Evolutionary conservation across 495 filamentous ascomycete species (phyloP).

Genomic region (Acidiella bohemica): DNA sequence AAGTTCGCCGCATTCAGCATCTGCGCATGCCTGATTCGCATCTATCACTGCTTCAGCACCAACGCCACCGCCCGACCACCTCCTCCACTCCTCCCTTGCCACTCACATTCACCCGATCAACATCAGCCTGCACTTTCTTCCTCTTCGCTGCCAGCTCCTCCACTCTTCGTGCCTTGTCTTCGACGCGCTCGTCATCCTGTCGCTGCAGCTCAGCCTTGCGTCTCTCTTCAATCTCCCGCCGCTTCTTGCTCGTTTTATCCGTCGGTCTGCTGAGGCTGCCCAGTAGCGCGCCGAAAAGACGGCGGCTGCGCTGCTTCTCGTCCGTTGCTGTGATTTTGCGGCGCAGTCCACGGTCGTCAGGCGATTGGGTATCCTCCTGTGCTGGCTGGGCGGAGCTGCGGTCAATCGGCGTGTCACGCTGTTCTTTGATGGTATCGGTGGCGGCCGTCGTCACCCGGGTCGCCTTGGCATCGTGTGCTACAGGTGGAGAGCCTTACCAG

Average conservation of each 20-base stretch:
- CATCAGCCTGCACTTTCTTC: conserved; percentile 56
- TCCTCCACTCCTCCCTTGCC: not conserved
- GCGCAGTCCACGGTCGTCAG: no score
- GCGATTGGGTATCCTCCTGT: no score
- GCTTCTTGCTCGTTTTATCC: conserved; percentile 55
- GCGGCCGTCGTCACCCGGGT: no score
- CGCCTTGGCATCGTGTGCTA: not conserved
- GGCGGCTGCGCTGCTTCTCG: conserved; percentile 74
- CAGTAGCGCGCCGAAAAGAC: conserved; percentile 79
- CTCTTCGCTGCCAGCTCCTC: conserved; percentile 47
- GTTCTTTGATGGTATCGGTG: not conserved
- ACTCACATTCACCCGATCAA: conserved; percentile 62
- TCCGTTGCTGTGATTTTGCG: conserved; percentile 46
- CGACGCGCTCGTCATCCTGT: conserved; percentile 58
- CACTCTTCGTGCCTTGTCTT: conserved; percentile 49
- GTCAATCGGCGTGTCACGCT: not conserved
- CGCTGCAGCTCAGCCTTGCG: conserved; percentile 70
- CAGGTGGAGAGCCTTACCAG: conserved; percentile 14
- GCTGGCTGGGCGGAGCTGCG: no score
- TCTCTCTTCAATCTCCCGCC: conserved; percentile 79
- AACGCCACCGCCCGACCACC: no score
- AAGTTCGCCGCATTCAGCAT: conserved; percentile 61
- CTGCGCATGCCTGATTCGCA: conserved; percentile 62
- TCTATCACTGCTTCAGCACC: conserved; percentile 38
- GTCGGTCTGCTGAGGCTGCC: conserved; percentile 64